A percentile compares a stretch with the other conserved stretches of the same genome.
phyloP scores from a whole-genome alignment of 495 filamentous ascomycete genomes.

The Penicillium samsonianum region DNA sequence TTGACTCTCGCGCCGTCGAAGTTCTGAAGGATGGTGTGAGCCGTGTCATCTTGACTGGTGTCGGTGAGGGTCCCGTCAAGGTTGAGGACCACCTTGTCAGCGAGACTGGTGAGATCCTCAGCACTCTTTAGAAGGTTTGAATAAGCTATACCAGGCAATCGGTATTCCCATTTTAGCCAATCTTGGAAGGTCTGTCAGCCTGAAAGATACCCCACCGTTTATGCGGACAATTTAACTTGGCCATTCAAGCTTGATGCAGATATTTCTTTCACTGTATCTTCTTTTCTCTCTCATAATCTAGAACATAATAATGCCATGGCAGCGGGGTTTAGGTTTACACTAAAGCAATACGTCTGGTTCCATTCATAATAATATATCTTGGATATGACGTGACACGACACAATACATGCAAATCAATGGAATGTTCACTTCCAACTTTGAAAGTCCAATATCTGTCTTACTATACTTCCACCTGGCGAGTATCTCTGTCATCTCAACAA shows the following conservation, averaged over 20 bases:
- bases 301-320: conserved; percentile 21
- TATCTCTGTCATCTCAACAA: conserved; percentile 9
- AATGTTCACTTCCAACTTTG: not conserved
- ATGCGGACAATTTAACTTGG: conserved; percentile 16
- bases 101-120: conserved; percentile 61
- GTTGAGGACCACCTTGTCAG: conserved; percentile 76
- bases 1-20: conserved; percentile 58
- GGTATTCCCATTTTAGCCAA: conserved; percentile 17
- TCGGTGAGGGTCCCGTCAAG: conserved; percentile 84
- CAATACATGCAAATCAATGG: not conserved
- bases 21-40: conserved; percentile 76
- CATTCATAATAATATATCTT: not conserved
- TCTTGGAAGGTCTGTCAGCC: conserved; percentile 7
- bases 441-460: not conserved
- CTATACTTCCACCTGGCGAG: not conserved
- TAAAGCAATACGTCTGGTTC: not conserved
- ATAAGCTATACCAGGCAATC: conserved; percentile 10
- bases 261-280: conserved; percentile 22
- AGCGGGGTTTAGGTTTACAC: conserved; percentile 7
- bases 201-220: conserved; percentile 29
- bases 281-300: conserved; percentile 10
- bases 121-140: conserved; percentile 22
- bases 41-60: conserved; percentile 85
- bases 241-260: conserved; percentile 23
- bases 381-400: not conserved